Base-by-base conservation (phyloP, 192 early-diverging fungal species). In the Obelidium mucronatum region DNA sequence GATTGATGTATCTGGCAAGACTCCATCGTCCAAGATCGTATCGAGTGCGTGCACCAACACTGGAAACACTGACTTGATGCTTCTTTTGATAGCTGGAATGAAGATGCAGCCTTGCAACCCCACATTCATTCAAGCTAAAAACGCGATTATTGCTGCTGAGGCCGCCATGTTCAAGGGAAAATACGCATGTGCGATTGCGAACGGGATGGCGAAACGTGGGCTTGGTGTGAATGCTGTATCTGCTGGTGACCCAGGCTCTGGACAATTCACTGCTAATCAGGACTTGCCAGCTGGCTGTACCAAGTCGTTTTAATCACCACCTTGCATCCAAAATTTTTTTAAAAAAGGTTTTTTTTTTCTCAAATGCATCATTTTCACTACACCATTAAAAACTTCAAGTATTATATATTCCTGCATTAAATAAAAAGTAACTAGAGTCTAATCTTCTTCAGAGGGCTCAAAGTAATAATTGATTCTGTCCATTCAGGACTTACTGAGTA, bases 181-280 rank as follows among this genome's bases (percentile, higher is more conserved):
- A 56, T 75, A 83, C 73, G 42, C 63, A 65, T 84, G 83, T 52
- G 42, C 34, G 39, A 84, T 84, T 40, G 63, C 59, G 75, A 84
- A 84, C n/a, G 83, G 67, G 2, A 84, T 84, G 62, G 83, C 83
- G 35, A 84, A 84, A 62, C 73, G 83, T 44, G 83, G 83, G 26
- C 24, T 84, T 30, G 83, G 83, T 33, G 62, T 68, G 40, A 66
- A 70, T 40, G 82, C 82, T 28, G 71, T 42, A 15, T 48, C 54
- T 24, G 36, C 30, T 4, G 67, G 64, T 51, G 48, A 8, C 22
- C 48, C 48, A 8, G 48, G 48, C 8, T 13, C 48, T 11, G 69
- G 58, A 13, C 30, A 22, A 5, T 63, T 61, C 36, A 51, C 35
- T 15, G 56, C 78, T 42, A 77, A 77, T 34, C 71, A 53, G 24